Conservation (phyloP, 805 yeast genomes). For the Candida silvicultrix region DNA sequence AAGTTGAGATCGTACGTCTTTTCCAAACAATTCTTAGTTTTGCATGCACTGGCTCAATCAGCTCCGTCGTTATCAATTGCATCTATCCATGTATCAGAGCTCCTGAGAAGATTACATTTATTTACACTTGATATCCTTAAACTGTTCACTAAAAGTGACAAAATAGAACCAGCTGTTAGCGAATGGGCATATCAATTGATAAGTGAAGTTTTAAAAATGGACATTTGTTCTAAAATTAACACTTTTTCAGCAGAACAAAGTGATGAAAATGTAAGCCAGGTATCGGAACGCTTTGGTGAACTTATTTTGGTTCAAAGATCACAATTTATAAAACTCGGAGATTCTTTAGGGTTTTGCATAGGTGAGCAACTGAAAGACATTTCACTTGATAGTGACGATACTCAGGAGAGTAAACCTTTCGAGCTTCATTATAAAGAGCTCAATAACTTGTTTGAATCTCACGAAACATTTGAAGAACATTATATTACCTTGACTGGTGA, state of each 20-base stretch:
- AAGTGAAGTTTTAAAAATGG: conserved; percentile 31
- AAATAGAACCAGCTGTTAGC: conserved; percentile 21
- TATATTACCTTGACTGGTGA: conserved; percentile 51
- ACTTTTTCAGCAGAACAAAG: conserved; percentile 16
- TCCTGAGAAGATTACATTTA: conserved; percentile 25
- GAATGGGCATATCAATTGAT: conserved; percentile 37
- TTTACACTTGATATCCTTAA: conserved; percentile 36
- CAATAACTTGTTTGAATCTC: conserved; percentile 20
- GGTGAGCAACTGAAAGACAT: conserved; percentile 24
- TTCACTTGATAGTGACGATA: neutral
- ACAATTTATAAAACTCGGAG: conserved; percentile 30
- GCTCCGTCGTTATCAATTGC: conserved; percentile 35
- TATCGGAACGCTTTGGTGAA: conserved; percentile 41
- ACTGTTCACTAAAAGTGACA: conserved; percentile 15
- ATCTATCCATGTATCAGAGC: conserved; percentile 32
- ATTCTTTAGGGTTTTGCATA: conserved; percentile 21
- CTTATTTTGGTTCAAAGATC: conserved; percentile 42
- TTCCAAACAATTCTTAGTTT: conserved; percentile 28
- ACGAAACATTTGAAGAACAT: conserved; percentile 29
- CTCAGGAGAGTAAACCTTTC: conserved; percentile 12
- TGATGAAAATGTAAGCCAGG: conserved; percentile 18
- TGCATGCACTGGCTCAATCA: conserved; percentile 30
- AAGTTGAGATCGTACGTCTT: conserved; percentile 26
- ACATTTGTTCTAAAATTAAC: conserved; percentile 9
- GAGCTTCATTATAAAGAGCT: neutral